Percentiles rank a stretch among this genome's conserved stretches.
phyloP scores from a whole-genome alignment of 768 basidiomycete genomes.

The Sarcodon sp. region DNA sequence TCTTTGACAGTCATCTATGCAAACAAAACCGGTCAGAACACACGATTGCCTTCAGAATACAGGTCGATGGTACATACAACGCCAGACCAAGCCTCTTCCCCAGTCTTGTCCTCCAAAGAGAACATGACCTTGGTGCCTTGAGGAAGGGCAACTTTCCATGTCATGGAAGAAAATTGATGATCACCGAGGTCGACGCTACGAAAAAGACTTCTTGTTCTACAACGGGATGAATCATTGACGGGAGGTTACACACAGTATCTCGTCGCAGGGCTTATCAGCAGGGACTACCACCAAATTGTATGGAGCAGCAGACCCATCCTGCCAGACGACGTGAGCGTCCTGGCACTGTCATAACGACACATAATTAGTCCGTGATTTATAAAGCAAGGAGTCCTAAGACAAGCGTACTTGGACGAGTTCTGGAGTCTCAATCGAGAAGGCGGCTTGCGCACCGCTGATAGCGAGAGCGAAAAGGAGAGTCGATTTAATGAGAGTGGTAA shows the following conservation, averaged over 20 bases:
- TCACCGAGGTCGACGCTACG: constrained; percentile 44
- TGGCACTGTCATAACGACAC: constrained; percentile 33
- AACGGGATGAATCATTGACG: not conserved
- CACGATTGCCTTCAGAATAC: not conserved
- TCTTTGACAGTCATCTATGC: constrained; percentile 21
- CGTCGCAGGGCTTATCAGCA: constrained; percentile 42
- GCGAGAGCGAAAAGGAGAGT: constrained; percentile 52
- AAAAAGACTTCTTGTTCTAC: constrained; percentile 2
- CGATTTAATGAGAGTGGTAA: constrained; percentile 65
- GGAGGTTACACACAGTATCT: constrained; percentile 35
- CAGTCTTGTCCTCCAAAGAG: constrained; percentile 37
- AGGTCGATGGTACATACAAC: constrained; percentile 26
- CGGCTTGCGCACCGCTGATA: constrained; percentile 37
- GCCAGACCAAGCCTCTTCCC: constrained; percentile 56
- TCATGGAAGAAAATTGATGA: constrained; percentile 26
- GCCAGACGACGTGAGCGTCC: constrained; percentile 38
- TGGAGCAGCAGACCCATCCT: constrained; percentile 23
- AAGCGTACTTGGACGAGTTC: constrained; percentile 34
- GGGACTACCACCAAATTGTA: constrained; percentile 49
- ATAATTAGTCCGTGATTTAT: not conserved
- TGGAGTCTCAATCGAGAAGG: constrained; percentile 40
- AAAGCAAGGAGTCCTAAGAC: not conserved
- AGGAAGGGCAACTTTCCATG: constrained; percentile 32
- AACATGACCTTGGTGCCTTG: constrained; percentile 36
- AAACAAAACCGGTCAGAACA: not conserved